Base-by-base conservation (phyloP, 2,329 filamentous ascomycete species). In the Botrytis elliptica region DNA sequence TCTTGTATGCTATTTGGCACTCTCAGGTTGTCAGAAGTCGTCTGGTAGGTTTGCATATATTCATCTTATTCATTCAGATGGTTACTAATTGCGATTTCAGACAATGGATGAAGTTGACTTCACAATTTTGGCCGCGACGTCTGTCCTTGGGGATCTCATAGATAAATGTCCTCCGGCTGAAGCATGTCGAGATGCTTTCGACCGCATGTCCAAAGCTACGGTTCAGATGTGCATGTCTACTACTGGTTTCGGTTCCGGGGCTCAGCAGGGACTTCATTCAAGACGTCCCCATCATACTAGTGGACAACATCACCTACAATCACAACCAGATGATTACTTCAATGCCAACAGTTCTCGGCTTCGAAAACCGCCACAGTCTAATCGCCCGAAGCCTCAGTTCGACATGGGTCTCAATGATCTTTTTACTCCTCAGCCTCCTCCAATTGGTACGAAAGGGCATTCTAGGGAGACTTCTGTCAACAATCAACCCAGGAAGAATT, bases 91-190 rank as follows among this genome's bases (percentile, higher is more conserved):
- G 18, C 36, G 18, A 36, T 77, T 18, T 25, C 73, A 91, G 89
- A 93, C 92, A 12, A 92, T 97, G 84, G 95, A 98, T 79, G 95
- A 98, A 81, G 94, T 98, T n/a, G 95, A 98, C 81, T 97, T 97
- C 79, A 98, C 95, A 0, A 93, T 98, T 14, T 86, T 98, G 67
- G 94, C 95, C 14, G 95, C 95, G 36, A 98, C 94, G 67, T 98
- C 95, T 2, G 94, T 98, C 14, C 90, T 98, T 62, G 92, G 90
- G 8, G 96, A 98, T 80, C 87, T 98, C 76, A 95, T 97, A 77
- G 93, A 97, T 77, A 97, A 97, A 82, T 98, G 96, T 78, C 95
- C 95, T 0, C 95, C 95, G 0, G 95, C 95, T 46, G 95, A 98
- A 85, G 94, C 95, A 18, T 98, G 95, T 82, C 90, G 94, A 22